Percentiles rank a stretch among this genome's conserved stretches.
phyloP scores from a whole-genome alignment of 1,139 yeast species.

The Scheffersomyces quercinus region DNA sequence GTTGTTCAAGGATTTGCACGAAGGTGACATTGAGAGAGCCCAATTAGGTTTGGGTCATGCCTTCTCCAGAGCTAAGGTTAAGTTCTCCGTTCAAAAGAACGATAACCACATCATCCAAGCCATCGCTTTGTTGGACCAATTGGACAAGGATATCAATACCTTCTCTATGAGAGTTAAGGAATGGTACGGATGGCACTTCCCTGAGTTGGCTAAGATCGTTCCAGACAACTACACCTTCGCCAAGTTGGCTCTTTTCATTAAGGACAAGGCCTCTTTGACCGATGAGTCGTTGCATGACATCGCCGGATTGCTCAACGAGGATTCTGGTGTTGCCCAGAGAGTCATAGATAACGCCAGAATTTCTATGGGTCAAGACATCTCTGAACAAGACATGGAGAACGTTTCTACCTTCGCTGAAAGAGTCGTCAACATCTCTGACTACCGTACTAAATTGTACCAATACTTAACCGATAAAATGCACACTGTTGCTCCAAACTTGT shows the following conservation, averaged over 20 bases:
- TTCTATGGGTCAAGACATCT: slow-evolving; percentile 98
- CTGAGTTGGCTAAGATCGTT: slow-evolving; percentile 94
- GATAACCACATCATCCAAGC: slow-evolving; percentile 99
- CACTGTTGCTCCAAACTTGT: slow-evolving; percentile 95
- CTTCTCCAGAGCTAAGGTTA: slow-evolving; percentile 97
- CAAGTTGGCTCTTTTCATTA: slow-evolving; percentile 75
- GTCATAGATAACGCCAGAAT: slow-evolving; percentile 84
- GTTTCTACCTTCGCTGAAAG: slow-evolving; percentile 91
- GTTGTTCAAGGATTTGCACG: slow-evolving; percentile 86
- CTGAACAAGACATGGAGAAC: slow-evolving; percentile 90
- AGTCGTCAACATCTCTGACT: slow-evolving; percentile 89
- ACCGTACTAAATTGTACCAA: slow-evolving; percentile 83
- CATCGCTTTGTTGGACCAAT: slow-evolving; percentile 92
- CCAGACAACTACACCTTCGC: slow-evolving; percentile 91
- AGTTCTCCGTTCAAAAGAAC: slow-evolving; percentile 97
- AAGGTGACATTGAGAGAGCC: slow-evolving; percentile 96
- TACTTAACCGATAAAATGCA: slow-evolving; percentile 95
- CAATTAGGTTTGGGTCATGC: slow-evolving; percentile 99
- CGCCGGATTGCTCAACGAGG: slow-evolving; percentile 87
- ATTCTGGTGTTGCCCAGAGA: slow-evolving; percentile 90
- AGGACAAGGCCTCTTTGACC: slow-evolving; percentile 81
- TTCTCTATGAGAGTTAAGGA: slow-evolving; percentile 98
- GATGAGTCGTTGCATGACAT: slow-evolving; percentile 87
- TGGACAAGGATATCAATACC: slow-evolving; percentile 96
- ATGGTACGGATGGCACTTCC: slow-evolving; percentile 99